Base-by-base conservation (phyloP, 768 basidiomycete genomes). In the Amanita jacksonii region DNA sequence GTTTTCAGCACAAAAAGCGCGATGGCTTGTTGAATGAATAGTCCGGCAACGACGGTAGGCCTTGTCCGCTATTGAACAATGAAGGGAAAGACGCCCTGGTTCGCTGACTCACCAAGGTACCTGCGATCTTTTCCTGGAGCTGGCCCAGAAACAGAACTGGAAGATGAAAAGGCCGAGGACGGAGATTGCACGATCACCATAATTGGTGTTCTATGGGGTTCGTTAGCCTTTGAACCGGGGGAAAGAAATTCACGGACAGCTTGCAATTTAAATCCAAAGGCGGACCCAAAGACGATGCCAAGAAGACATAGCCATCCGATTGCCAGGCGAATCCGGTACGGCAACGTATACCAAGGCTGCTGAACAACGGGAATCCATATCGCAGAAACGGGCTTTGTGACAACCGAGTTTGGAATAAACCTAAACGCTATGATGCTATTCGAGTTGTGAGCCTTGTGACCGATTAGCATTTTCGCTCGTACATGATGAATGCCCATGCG, bases 1-100 rank as follows among this genome's bases (percentile, higher is more conserved):
- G 81, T 75, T 66, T 91, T 92, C 54, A 96, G 73, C 25, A 93
- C 91, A 58, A 94, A 91, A 34, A 94, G 70, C 1, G 91, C 91
- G 36, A 93, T 76, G 13, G 68, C 76, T 65, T 92, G 89, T 57
- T 96, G 91, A 33, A 83, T 53, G 62, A 91, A 81, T 15, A 93
- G 67, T 15, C 91, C 91, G 38, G 89, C 81, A 46, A 92, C 79
- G 53, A 91, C 76, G n/a, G 89, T 90, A 10, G 77, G 82, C 85
- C 83, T 84, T 47, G 18, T 12, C 8, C 18, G 10, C 22, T n/a
- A 32, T 32, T 46, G 23, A 34, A 33, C 23, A 43, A 34, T 33
- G 13, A 30, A 28, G 0, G 27, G 34, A 4, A 15, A 40, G 33
- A 5, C n/a, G 18, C n/a, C 10, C 8, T 27, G 13, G 7, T 37